Base-by-base conservation (phyloP, 192 early-diverging fungal species). In the Coemansia sp. region DNA sequence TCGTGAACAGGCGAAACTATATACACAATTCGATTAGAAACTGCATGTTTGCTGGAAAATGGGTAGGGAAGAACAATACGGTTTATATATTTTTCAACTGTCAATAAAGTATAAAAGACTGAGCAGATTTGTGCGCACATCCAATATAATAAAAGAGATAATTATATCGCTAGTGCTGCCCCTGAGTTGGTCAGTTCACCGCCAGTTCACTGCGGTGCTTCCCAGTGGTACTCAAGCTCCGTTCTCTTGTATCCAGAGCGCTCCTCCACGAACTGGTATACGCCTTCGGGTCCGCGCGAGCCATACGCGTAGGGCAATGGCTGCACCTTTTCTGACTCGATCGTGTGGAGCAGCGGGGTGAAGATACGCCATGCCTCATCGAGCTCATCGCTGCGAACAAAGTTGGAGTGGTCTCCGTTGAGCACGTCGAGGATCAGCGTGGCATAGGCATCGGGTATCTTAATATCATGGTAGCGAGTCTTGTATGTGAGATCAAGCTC, bases 371-470 rank as follows among this genome's bases (percentile, higher is more conserved):
- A 97, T 1, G 95, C 92, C 33, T 84, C 89, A 44, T 93, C 92
- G 15, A 97, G 71, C 73, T 93, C 91, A 61, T 91, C 89, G 52
- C 84, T 78, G 35, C 88, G 80, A 27, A 95, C 89, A 85, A 97
- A 94, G 80, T 95, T 93, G 42, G 85, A 85, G 55, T 95, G 90
- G 56, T 95, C 94, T 18, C 90, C 91, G 32, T 85, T 85, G 17
- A 97, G 61, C 1, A 87, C 83, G 57, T 95, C 95, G 19, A 95
- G 76, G 44, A 97, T 89, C 44, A 97, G 74, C 9, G 90, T 81
- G 60, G 94, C 93, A 75, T 97, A 97, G 6, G 95, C 95, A 57
- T 97, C 95, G 14, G 95, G 95, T 53, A 97, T 97, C 66, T 83
- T 83, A 18, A 86, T 60, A 40, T 87, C 85, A 17, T 81, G 78